Conservation (phyloP, 805 yeast species). For the Metschnikowia similis region DNA sequence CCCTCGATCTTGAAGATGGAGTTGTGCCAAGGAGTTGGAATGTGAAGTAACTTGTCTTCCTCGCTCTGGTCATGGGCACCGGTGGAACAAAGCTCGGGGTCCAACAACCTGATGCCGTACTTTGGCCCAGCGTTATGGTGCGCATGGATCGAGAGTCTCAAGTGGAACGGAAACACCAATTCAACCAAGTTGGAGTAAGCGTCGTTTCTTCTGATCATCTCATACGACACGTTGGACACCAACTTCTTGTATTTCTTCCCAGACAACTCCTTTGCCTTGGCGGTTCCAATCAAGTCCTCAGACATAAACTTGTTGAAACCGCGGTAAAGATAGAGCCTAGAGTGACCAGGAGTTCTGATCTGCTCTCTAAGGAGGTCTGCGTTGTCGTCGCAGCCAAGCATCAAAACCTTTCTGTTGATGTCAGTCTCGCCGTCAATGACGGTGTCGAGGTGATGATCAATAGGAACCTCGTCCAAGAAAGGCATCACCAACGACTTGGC, state of each 20-base stretch:
- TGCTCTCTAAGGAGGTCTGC: constrained; percentile 31
- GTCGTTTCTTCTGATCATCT: constrained; percentile 58
- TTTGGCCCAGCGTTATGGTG: constrained; percentile 59
- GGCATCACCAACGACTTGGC: constrained; percentile 13
- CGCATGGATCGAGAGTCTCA: constrained; percentile 59
- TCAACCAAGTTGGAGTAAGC: constrained; percentile 63
- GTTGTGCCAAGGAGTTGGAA: constrained; percentile 68
- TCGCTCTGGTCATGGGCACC: constrained; percentile 43
- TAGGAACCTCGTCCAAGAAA: constrained; percentile 18
- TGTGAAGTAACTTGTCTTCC: constrained; percentile 47
- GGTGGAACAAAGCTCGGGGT: constrained; percentile 39
- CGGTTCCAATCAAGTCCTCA: constrained; percentile 49
- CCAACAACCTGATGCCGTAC: constrained; percentile 50
- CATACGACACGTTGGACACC: constrained; percentile 53
- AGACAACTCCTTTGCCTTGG: constrained; percentile 35
- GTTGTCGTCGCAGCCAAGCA: constrained; percentile 37
- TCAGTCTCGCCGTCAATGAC: constrained; percentile 31
- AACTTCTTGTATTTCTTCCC: constrained; percentile 48
- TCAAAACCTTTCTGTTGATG: constrained; percentile 32
- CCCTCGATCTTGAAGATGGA: constrained; percentile 43
- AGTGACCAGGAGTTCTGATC: constrained; percentile 39
- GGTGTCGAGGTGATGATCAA: constrained; percentile 33
- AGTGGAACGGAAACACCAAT: constrained; percentile 53
- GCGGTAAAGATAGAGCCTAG: constrained; percentile 49
- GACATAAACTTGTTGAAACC: constrained; percentile 59